These are phyloP conservation scores for Lepraria neglecta DNA, from an alignment of 495 filamentous ascomycete genomes.

Conservation along the genomic window DNA sequence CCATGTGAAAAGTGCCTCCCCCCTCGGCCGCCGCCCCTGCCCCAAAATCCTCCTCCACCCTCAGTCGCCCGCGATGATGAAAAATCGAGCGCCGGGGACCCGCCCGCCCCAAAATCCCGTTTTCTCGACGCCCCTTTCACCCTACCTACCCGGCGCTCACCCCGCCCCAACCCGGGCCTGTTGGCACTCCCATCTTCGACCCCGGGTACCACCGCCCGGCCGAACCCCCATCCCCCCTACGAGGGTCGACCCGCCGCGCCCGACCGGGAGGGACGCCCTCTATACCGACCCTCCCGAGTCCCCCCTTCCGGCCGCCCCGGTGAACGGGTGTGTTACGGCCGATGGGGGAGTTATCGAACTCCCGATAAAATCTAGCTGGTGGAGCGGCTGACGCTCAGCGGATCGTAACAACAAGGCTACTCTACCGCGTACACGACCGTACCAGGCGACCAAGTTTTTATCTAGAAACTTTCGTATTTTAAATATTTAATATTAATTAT, in stretches of 20 bases:
- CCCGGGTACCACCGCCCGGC: background rate
- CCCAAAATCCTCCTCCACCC: background rate
- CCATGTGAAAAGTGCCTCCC: background rate
- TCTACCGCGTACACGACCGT: conserved; percentile 56
- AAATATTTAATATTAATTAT: too few species aligned
- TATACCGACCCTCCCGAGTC: background rate
- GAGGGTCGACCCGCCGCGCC: background rate
- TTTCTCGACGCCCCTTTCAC: too few species aligned
- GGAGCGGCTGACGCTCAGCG: conserved; percentile 53
- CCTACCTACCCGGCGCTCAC: background rate
- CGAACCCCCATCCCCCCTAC: background rate
- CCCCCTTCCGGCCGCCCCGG: conserved; percentile 1
- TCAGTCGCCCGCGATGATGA: too few species aligned
- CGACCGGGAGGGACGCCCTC: background rate
- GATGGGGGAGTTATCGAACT: conserved; percentile 6
- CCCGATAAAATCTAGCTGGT: conserved; percentile 35
- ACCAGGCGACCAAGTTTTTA: conserved; percentile 52
- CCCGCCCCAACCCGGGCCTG: background rate
- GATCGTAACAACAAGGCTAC: conserved; percentile 61
- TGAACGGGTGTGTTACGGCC: background rate
- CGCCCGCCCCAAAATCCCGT: too few species aligned
- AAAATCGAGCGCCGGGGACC: too few species aligned
- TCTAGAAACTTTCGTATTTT: too few species aligned
- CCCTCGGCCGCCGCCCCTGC: too few species aligned
- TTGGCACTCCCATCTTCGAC: background rate